Evolutionary conservation across 2,329 filamentous ascomycete species (phyloP), one percentile per base, ranked within the genome.

Genomic region (Fusarium irregulare): DNA sequence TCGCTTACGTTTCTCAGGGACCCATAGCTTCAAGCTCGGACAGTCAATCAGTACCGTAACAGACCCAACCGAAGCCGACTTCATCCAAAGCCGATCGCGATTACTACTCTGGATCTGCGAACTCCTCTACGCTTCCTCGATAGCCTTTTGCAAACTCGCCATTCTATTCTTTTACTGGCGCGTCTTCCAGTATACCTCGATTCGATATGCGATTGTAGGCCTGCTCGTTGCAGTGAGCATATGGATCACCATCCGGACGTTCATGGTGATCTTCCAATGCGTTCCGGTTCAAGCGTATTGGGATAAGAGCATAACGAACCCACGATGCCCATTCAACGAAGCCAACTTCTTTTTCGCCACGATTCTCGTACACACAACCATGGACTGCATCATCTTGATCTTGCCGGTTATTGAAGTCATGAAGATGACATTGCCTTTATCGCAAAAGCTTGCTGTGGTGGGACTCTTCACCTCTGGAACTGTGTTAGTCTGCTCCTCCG

Each of bases 241-340:
- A 16, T 79, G 77, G 77, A 64, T 78, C 4, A 70, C 66, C 4
- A 59, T 78, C 10, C 58, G 76, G 13, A 78, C 75, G 1, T 77
- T 79, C 53, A 69, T 80, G 41, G 75, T 75, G 3, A 74, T 78
- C 3, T 80, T 80, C 48, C 76, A 78, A 40, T 80, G 78, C 46
- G 45, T 77, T 2, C 80, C 80, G 0, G 67, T 80, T 0, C 72
- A 75, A 16, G 74, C 73, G 0, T 80, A 77, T 47, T 81, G 79
- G 79, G 67, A 76, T 7, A 68, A 64, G 16, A 60, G 63, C 2
- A 74, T 80, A 30, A 37, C 60, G 11, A 70, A 68, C 8, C 69
- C 66, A 0, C 56, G 58, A 12, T 81, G 79, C 55, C 64, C 53
- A 0, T 76, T 80, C 40, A 71, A 79, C 20, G 75, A 75, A 23